These are phyloP conservation scores for Rasamsonia emersonii DNA, from an alignment of 2,329 filamentous ascomycete genomes.

Conservation along the genomic window DNA sequence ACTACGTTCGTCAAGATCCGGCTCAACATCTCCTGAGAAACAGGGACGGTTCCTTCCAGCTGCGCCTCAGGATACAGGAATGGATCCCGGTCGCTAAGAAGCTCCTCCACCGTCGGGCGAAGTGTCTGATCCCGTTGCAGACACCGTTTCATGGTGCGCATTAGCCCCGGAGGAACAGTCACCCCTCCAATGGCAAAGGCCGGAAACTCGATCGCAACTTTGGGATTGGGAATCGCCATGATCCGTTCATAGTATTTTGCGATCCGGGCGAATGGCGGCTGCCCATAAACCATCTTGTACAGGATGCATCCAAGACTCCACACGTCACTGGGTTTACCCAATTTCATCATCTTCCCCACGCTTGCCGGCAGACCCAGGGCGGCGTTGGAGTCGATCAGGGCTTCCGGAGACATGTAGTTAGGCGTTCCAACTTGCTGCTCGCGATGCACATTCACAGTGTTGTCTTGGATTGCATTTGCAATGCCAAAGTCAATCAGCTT, in stretches of 20 bases:
- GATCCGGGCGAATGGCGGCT: constrained; percentile 90
- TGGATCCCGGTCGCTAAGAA: constrained; percentile 47
- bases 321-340: constrained; percentile 91
- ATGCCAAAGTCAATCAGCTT: constrained; percentile 99
- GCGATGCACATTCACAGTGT: constrained; percentile 95
- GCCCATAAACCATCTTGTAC: constrained; percentile 97
- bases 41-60: constrained; percentile 38
- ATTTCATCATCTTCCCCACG: constrained; percentile 71
- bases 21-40: constrained; percentile 50
- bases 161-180: constrained; percentile 46
- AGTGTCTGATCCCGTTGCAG: constrained; percentile 50
- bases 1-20: constrained; percentile 53
- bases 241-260: constrained; percentile 77
- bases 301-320: constrained; percentile 96
- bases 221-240: constrained; percentile 43
- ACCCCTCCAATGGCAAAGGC: constrained; percentile 39
- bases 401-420: constrained; percentile 98
- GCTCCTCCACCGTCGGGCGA: constrained; percentile 49
- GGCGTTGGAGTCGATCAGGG: constrained; percentile 77
- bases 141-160: constrained; percentile 49
- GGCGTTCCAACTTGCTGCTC: constrained; percentile 93
- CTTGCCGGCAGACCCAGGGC: constrained; percentile 40
- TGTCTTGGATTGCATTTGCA: constrained; percentile 92
- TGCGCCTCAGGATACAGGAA: constrained; percentile 51
- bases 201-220: constrained; percentile 40